phyloP scores from a whole-genome alignment of 176 grass and related monocot species.

The Oryza glaberrima region DNA sequence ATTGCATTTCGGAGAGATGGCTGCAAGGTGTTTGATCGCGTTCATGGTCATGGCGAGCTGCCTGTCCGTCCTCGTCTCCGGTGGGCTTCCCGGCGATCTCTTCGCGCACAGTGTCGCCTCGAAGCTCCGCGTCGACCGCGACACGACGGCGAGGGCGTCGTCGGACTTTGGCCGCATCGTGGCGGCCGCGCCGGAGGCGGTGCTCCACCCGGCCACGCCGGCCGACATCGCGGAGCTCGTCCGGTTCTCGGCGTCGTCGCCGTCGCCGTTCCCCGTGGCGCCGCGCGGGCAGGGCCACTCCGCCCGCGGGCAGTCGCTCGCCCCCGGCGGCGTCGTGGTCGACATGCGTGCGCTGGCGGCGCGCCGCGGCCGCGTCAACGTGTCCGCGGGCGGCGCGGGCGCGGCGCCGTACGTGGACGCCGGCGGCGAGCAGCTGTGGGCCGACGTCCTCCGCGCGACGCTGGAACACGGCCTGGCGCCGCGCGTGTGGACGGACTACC shows the following conservation, averaged over 20 bases:
- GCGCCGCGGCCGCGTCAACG: slow-evolving; percentile 29
- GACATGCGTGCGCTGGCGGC: slow-evolving; percentile 53
- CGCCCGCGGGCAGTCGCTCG: slow-evolving; percentile 44
- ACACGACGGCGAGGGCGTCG: slow-evolving; percentile 38
- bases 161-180: slow-evolving; percentile 62
- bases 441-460: slow-evolving; percentile 57
- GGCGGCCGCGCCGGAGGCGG: slow-evolving; percentile 13
- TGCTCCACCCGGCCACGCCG: slow-evolving; percentile 25
- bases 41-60: slow-evolving; percentile 22
- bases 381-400: neutral
- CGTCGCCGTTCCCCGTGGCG: slow-evolving; percentile 41
- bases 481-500: slow-evolving; percentile 63
- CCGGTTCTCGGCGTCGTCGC: slow-evolving; percentile 43
- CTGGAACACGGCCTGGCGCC: slow-evolving; percentile 53
- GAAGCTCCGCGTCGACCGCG: slow-evolving; percentile 28
- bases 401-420: slow-evolving; percentile 51
- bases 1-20: slow-evolving; percentile 18
- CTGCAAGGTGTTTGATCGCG: neutral
- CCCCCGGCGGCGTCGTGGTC: slow-evolving; percentile 48
- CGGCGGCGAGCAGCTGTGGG: slow-evolving; percentile 68
- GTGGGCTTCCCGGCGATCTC: slow-evolving; percentile 37
- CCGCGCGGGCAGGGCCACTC: slow-evolving; percentile 62
- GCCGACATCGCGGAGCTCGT: slow-evolving; percentile 58
- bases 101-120: slow-evolving; percentile 32
- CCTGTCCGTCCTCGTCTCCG: slow-evolving; percentile 22